Percentiles rank a stretch among this genome's conserved stretches.
Conservation (phyloP, 345 rosid species). For the Kandelia obovata region DNA sequence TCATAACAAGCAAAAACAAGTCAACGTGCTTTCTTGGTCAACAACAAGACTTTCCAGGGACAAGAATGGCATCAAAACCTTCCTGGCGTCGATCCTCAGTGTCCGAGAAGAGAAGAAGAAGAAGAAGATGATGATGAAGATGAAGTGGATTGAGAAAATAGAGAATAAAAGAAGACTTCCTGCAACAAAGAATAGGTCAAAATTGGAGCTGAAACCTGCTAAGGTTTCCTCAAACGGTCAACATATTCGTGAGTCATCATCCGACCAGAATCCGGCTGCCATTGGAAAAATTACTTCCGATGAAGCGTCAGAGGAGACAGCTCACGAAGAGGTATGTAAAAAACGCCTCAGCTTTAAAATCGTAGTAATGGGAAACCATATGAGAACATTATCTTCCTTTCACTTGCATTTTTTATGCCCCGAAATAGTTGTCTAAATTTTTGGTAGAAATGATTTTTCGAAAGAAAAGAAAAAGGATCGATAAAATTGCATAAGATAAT, state of each 20-base stretch:
- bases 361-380: too few relatives aligned
- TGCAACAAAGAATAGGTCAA: background rate
- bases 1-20: background rate
- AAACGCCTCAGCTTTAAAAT: too few relatives aligned
- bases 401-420: too few relatives aligned
- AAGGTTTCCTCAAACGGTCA: background rate
- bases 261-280: background rate
- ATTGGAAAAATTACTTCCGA: background rate
- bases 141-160: slow-evolving; percentile 12
- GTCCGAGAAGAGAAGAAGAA: background rate
- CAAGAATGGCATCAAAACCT: slow-evolving; percentile 41
- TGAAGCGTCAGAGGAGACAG: too few relatives aligned
- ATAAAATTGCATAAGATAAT: too few relatives aligned
- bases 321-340: too few relatives aligned
- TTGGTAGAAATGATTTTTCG: too few relatives aligned
- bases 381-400: too few relatives aligned
- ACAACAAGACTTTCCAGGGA: slow-evolving; percentile 22
- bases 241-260: background rate
- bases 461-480: too few relatives aligned
- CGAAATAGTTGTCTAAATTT: too few relatives aligned
- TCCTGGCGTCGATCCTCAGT: slow-evolving; percentile 29
- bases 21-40: slow-evolving; percentile 19
- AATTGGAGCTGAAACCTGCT: background rate
- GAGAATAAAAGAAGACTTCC: background rate
- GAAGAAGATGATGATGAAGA: background rate